A percentile compares a stretch with the other conserved stretches of the same genome.
These are phyloP conservation scores for Poa pratensis DNA, from an alignment of 176 grass and related monocot species.

Conservation along the genomic window DNA sequence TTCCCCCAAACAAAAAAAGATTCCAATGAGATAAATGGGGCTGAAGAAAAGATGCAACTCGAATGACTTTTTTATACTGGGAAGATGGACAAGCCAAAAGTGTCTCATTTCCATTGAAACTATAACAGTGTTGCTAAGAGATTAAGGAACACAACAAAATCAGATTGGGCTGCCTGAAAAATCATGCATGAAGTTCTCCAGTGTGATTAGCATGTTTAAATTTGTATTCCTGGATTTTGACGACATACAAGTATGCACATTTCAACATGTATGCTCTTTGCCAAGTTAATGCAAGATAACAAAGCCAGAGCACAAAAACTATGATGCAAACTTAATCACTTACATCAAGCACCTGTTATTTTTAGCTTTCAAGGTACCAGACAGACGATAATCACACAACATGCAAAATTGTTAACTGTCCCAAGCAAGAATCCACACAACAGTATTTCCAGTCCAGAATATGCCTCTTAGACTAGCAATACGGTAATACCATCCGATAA, in stretches of 20 bases:
- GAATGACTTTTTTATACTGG: background rate
- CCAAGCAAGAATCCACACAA: background rate
- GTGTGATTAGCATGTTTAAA: constrained; percentile 1
- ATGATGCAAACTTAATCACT: constrained; percentile 1
- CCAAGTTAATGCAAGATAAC: background rate
- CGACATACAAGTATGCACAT: background rate
- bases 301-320: background rate
- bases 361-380: constrained; percentile 4
- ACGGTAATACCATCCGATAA: background rate
- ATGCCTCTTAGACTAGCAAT: background rate
- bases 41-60: background rate
- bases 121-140: background rate
- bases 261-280: background rate
- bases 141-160: background rate
- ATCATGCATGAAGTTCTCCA: background rate
- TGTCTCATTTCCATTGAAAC: background rate
- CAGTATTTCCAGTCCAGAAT: background rate
- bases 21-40: background rate
- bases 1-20: background rate
- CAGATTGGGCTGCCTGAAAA: background rate
- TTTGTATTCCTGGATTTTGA: background rate
- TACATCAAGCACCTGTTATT: background rate
- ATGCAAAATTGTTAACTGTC: background rate
- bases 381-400: background rate
- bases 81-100: constrained; percentile 26